Evolutionary conservation across 345 rosid genomes (phyloP).

Genomic region (Salix brachista): DNA sequence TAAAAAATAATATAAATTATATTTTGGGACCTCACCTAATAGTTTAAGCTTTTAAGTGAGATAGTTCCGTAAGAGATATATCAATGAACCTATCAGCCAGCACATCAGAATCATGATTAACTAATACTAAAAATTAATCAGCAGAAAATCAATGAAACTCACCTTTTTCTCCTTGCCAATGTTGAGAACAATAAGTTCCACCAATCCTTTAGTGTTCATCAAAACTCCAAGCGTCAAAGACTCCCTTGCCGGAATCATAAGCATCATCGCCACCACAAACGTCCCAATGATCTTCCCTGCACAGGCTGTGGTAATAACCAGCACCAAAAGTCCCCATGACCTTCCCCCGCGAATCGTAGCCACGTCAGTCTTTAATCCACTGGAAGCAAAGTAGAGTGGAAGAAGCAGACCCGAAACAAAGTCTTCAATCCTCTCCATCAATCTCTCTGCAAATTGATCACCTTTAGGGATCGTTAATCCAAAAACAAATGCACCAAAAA

Average conservation of each 20-base stretch:
- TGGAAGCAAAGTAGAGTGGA: slow-evolving; percentile 86
- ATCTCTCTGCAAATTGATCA: slow-evolving; percentile 51
- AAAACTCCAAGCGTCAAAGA: slow-evolving; percentile 69
- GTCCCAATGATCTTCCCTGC: slow-evolving; percentile 77
- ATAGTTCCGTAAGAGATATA: too few relatives aligned
- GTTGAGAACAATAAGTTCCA: slow-evolving; percentile 90
- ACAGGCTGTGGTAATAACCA: slow-evolving; percentile 70
- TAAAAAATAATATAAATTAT: too few relatives aligned
- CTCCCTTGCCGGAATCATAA: slow-evolving; percentile 63
- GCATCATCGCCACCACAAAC: slow-evolving; percentile 59
- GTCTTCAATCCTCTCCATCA: slow-evolving; percentile 80
- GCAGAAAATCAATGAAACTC: too few relatives aligned
- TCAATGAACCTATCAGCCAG: too few relatives aligned
- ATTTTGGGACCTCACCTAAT: too few relatives aligned
- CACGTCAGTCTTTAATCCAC: slow-evolving; percentile 78
- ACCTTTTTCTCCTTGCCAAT: slow-evolving; percentile 90
- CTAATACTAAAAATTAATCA: too few relatives aligned
- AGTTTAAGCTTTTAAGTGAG: too few relatives aligned
- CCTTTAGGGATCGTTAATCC: slow-evolving; percentile 82
- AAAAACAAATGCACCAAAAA: slow-evolving; percentile 79
- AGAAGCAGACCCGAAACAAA: slow-evolving; percentile 74
- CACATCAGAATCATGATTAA: too few relatives aligned
- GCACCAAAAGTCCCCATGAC: slow-evolving; percentile 67
- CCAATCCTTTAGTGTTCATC: slow-evolving; percentile 92
- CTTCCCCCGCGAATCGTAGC: slow-evolving; percentile 48